These are phyloP conservation scores for Penicillium oxalicum DNA, from an alignment of 2,329 filamentous ascomycete genomes.

Conservation along the genomic window DNA sequence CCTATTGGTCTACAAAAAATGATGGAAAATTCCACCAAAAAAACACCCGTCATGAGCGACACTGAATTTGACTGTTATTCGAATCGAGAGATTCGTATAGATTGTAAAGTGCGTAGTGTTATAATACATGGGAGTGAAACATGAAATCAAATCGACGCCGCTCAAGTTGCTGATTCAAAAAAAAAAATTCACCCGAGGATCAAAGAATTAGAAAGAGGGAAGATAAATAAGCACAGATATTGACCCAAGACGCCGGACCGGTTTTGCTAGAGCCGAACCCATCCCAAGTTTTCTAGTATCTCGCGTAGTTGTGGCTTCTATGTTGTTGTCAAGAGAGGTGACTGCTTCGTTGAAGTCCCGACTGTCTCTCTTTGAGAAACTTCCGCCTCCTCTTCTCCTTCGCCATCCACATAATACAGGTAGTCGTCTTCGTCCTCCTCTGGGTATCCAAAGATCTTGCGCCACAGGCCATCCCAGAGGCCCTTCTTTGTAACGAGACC, in stretches of 20 bases:
- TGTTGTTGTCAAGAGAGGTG: constrained; percentile 14
- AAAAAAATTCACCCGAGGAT: background rate
- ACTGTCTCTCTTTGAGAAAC: background rate
- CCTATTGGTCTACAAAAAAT: no score
- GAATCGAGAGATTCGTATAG: constrained; percentile 3
- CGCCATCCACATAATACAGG: constrained; percentile 54
- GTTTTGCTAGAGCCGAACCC: background rate
- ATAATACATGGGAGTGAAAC: constrained; percentile 14
- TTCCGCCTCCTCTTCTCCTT: constrained; percentile 13
- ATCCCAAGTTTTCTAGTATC: background rate
- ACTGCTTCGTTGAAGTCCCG: constrained; percentile 2
- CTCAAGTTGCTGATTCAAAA: constrained; percentile 19
- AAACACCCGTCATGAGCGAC: no score
- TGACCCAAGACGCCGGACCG: background rate
- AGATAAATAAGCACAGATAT: background rate
- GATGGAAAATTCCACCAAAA: no score
- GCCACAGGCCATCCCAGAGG: constrained; percentile 78
- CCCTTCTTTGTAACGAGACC: constrained; percentile 92
- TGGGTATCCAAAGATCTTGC: constrained; percentile 55
- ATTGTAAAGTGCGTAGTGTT: constrained; percentile 15
- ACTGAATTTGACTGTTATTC: no score
- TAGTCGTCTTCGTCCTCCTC: constrained; percentile 51
- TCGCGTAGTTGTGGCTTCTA: constrained; percentile 2
- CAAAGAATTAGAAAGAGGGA: constrained; percentile 2
- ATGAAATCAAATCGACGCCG: constrained; percentile 14